These are phyloP conservation scores for Auricularia cornea DNA, from an alignment of 768 basidiomycete genomes.

Conservation along the genomic window DNA sequence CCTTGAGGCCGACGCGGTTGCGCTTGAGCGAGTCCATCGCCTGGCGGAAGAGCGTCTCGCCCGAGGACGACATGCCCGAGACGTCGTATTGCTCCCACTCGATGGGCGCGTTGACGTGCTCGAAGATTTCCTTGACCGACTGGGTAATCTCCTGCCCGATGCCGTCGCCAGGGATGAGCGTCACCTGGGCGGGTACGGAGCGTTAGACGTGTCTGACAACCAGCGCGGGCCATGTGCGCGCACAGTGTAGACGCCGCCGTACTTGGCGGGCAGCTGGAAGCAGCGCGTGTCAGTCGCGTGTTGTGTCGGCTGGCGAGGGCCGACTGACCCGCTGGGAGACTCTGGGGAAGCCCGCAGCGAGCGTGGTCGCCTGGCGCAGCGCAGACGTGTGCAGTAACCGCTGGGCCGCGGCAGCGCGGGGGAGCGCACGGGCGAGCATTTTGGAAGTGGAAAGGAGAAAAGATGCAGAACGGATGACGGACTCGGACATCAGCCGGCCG, in stretches of 20 bases:
- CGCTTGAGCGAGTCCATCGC: slow-evolving; percentile 97
- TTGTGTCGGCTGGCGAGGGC: slow-evolving; percentile 5
- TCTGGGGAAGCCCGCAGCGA: slow-evolving; percentile 71
- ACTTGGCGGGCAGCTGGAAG: slow-evolving; percentile 72
- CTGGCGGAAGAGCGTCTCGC: slow-evolving; percentile 92
- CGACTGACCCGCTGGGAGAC: slow-evolving; percentile 57
- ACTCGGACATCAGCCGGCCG: slow-evolving; percentile 5
- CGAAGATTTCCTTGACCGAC: slow-evolving; percentile 98
- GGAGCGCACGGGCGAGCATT: slow-evolving; percentile 63
- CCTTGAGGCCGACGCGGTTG: slow-evolving; percentile 97
- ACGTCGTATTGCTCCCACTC: slow-evolving; percentile 99
- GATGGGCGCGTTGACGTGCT: slow-evolving; percentile 94
- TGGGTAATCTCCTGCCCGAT: slow-evolving; percentile 95
- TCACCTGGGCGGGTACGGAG: slow-evolving; percentile 50
- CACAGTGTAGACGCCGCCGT: slow-evolving; percentile 89
- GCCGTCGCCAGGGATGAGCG: slow-evolving; percentile 96
- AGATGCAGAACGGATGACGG: slow-evolving; percentile 16
- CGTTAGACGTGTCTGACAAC: slow-evolving; percentile 15
- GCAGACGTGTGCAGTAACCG: slow-evolving; percentile 12
- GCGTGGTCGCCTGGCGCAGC: slow-evolving; percentile 47
- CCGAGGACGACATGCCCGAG: slow-evolving; percentile 88
- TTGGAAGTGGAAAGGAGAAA: slow-evolving; percentile 24
- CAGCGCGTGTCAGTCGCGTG: slow-evolving; percentile 2
- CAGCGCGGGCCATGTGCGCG: slow-evolving; percentile 17
- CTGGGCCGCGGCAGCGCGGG: slow-evolving; percentile 47